Base-by-base conservation (phyloP, 2,329 filamentous ascomycete genomes). In the Apiospora kogelbergensis region DNA sequence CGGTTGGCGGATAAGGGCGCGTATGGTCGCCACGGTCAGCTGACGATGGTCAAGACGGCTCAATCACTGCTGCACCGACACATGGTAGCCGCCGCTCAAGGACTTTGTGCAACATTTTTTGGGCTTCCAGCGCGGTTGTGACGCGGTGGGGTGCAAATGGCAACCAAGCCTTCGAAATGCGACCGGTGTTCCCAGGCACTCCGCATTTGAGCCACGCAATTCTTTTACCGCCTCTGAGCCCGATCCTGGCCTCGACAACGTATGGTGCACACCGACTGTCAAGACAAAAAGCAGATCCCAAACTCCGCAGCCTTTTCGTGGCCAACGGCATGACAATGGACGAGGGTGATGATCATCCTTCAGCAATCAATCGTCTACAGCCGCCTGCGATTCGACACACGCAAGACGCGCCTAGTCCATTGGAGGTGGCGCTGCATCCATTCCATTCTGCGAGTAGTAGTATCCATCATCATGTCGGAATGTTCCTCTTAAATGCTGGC, bases 121-220 rank as follows among this genome's bases (percentile, higher is more conserved):
- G 30, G 20, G 10, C 20, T 20, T 37, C 53, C 30, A 37, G 53
- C 26, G 53, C 30, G 17, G 10, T 37, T 60, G 26, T 37, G 17
- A 37, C 7, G 17, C 6, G 3, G 53, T 37, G 48, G 26, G 20
- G 53, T 60, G 53, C 53, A 37, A 37, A 13, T 37, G 53, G 7
- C 37, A 20, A 33, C 17, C 26, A 60, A 60, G 26, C 30, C 53
- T n/a, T 37, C 30, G 30, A 60, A n/a, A 60, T 60, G 53, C 53
- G 53, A 60, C 53, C 53, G 53, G 53, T 22, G 53, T 37, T 60
- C 53, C 30, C 53, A 37, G 53, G 30, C 53, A 60, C 53, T 60
- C 53, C 30, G 53, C 53, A 60, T 60, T 60, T 60, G 33, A 37
- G 53, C 20, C 53, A 60, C 53, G 17, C 26, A 53, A 60, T n/a